Base-by-base conservation (phyloP, 257 asterid species). In the Linaria vulgaris region DNA sequence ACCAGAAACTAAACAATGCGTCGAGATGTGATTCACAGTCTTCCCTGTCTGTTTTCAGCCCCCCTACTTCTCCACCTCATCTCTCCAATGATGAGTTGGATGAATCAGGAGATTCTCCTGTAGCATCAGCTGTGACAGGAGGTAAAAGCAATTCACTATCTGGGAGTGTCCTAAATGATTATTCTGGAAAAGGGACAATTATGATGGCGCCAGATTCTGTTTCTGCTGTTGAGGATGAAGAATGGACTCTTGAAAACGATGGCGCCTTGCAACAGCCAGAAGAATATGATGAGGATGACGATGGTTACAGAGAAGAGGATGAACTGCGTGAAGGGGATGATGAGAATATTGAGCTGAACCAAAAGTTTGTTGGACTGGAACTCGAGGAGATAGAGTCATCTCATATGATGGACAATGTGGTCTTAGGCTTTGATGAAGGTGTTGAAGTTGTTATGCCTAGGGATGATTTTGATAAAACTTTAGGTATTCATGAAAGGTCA, bases 1-100 rank as follows among this genome's bases (percentile, higher is more conserved):
- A 77, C 68, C 86, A 59, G 69, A 81, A 77, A 56, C 53, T 70
- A 74, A 74, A 78, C 39, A 43, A 56, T 56, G 69, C 78, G 44
- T 61, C 85, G 14, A 78, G 89, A 71, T 87, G 94, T 76, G 97
- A 94, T 46, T 94, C 99, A 68, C 97, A 90, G 56, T 94, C 99
- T 54, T 94, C 99, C 22, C 74, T 94, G n/a, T 90, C 91, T 56
- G 96, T 94, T 71, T 85, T 97, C 69, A 94, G 97, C 76, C 99
- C 96, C 22, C 99, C 97, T 59, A 83, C 76, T 68, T 85, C 99
- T 58, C 94, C 99, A 8, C 96, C 96, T 46, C 97, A 90, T 69
- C 87, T 87, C 56, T 94, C 96, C 71, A 86, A 89, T 51, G 99
- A 94, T 69, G 99, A 92, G 80, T 75, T 89, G 82, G 99, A 92